phyloP scores from a whole-genome alignment of 2,329 filamentous ascomycete species.

The Aspergillus hiratsukae region DNA sequence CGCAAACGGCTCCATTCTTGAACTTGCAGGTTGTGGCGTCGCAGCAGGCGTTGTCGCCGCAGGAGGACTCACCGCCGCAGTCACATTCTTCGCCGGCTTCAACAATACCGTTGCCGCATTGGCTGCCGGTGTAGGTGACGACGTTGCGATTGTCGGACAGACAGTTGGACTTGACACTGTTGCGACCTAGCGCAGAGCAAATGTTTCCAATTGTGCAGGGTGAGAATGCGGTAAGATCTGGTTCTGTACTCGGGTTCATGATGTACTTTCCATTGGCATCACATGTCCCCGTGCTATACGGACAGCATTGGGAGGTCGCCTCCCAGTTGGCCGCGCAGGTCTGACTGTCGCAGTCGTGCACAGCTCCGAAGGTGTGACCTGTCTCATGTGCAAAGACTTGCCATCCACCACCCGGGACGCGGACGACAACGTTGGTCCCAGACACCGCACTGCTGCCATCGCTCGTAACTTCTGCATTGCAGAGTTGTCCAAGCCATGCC shows the following conservation, averaged over 20 bases:
- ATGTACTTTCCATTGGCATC: conserved; percentile 76
- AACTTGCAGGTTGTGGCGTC: conserved; percentile 84
- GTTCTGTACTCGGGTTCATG: conserved; percentile 88
- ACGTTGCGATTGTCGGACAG: conserved; percentile 83
- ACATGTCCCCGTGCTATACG: conserved; percentile 63
- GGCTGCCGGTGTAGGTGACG: conserved; percentile 71
- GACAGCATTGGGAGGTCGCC: conserved; percentile 70
- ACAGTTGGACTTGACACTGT: conserved; percentile 71
- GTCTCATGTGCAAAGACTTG: conserved; percentile 93
- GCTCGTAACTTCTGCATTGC: conserved; percentile 52
- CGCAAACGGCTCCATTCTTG: conserved; percentile 68
- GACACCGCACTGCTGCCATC: conserved; percentile 65
- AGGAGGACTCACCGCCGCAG: conserved; percentile 73
- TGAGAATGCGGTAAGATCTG: conserved; percentile 73
- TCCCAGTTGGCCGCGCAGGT: conserved; percentile 64
- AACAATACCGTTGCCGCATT: conserved; percentile 96
- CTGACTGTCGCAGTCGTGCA: conserved; percentile 78
- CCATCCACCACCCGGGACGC: conserved; percentile 80
- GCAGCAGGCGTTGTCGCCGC: conserved; percentile 75
- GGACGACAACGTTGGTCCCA: conserved; percentile 83
- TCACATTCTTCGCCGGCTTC: conserved; percentile 93
- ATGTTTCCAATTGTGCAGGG: conserved; percentile 90
- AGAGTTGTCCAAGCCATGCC: conserved; percentile 89
- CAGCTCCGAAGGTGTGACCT: conserved; percentile 91
- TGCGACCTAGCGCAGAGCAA: conserved; percentile 75